These are phyloP conservation scores for Corrigiola litoralis DNA, from an alignment of 179 eudicot species.

Conservation along the genomic window DNA sequence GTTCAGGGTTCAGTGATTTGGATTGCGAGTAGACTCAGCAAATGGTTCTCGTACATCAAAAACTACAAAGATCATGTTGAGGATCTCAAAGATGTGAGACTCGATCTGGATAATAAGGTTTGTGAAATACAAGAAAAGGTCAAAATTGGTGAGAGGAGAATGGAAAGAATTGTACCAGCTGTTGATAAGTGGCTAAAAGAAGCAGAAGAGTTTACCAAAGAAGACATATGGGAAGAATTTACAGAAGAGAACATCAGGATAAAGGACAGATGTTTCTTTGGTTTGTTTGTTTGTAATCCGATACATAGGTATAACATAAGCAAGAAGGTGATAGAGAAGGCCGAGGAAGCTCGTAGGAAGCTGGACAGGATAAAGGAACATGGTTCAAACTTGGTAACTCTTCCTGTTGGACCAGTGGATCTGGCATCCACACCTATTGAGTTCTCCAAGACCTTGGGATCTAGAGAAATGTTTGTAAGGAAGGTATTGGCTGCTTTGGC, in stretches of 20 bases:
- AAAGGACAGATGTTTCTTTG: not conserved
- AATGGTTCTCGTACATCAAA: not conserved
- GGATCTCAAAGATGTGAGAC: not conserved
- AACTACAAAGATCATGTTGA: not conserved
- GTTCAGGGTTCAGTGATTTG: not conserved
- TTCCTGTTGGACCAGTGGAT: not conserved
- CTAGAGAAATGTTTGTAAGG: not conserved
- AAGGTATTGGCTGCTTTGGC: not conserved
- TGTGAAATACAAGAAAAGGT: not conserved
- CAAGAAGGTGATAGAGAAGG: not conserved
- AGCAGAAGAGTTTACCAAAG: not conserved
- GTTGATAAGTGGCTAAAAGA: constrained; percentile 2
- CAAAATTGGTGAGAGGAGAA: not conserved
- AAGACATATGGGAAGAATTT: not conserved
- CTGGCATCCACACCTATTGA: not conserved
- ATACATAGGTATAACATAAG: not conserved
- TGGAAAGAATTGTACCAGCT: not conserved
- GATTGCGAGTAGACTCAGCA: not conserved
- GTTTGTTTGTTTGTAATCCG: not conserved
- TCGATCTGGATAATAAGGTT: not conserved
- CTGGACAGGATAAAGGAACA: not conserved
- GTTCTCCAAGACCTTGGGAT: not conserved
- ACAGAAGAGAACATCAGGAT: not conserved
- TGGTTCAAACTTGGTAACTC: not conserved
- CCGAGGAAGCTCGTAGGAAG: not conserved